Evolutionary conservation across 345 rosid genomes (phyloP).

Genomic region (Cochlearia excelsa): DNA sequence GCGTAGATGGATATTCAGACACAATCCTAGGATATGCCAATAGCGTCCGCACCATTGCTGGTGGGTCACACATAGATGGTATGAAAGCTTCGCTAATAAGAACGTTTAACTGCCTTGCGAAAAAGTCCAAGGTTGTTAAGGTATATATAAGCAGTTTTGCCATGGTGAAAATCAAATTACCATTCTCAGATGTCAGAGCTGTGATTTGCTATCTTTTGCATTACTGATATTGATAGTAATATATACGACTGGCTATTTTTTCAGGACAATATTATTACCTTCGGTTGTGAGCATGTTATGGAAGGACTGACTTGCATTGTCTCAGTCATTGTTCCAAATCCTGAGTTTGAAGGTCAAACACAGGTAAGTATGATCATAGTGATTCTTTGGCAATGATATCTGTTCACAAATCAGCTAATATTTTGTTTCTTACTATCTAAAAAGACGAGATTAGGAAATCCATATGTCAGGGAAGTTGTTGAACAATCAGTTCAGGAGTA

Average conservation of each 20-base stretch:
- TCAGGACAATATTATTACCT: conserved; percentile 75
- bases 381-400: conserved; percentile 5
- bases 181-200: neutral
- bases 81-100: conserved; percentile 85
- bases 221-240: neutral
- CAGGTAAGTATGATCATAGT: conserved; percentile 48
- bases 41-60: conserved; percentile 83
- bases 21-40: conserved; percentile 85
- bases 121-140: conserved; percentile 70
- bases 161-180: neutral
- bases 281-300: conserved; percentile 79
- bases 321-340: conserved; percentile 81
- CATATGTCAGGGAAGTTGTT: conserved; percentile 80
- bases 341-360: conserved; percentile 98
- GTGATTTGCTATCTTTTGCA: neutral
- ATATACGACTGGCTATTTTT: conserved; percentile 13
- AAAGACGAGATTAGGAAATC: conserved; percentile 95
- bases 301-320: conserved; percentile 89
- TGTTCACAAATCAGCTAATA: conserved; percentile 23
- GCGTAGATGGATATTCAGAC: conserved; percentile 87
- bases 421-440: conserved; percentile 24
- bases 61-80: conserved; percentile 95
- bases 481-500: conserved; percentile 88
- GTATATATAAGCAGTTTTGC: conserved; percentile 20
- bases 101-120: conserved; percentile 70